Base-by-base conservation (phyloP, 495 filamentous ascomycete species). In the Bryoglossum gracile region DNA sequence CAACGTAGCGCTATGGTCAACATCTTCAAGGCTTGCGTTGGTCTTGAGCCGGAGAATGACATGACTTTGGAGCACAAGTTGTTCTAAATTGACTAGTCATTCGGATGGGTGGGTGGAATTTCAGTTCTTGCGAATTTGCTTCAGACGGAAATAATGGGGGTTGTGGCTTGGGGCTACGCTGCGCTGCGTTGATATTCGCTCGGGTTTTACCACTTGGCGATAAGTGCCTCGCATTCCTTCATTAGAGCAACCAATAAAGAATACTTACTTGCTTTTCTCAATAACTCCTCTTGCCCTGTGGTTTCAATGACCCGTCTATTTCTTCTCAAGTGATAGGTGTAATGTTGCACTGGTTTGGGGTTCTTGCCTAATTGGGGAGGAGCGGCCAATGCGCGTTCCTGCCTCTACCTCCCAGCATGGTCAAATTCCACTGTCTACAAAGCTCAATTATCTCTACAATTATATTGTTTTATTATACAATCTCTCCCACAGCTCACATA, bases 11-110 rank as follows among this genome's bases (percentile, higher is more conserved):
- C 91, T 18, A 68, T 99, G 66, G 88, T 86, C 65, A 99, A 99
- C 77, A 96, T 99, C 71, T 94, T 99, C 82, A 89, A 91, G 60
- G 94, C 94, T 43, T 97, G 94, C 59, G 84, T 99, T 63, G 92
- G 92, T 60, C 77, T 99, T 51, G 88, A 94, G 78, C 92, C 94
- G 18, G 92, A 99, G 79, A 92, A 83, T 41, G 92, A 99, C 66
- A 97, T 99, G 94, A 96, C 91, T 41, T 78, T 99, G 33, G 92
- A 99, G 79, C 92, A 99, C 74, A 99, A 97, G 83, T 77, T 97
- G 49, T 91, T 96, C 67, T 76, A 68, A 24, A 37, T 46, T 9
- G 2, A 28, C 23, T 43, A 16, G 16, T 16, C 32, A 14, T 22
- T 26, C 4, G 21, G 10, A 26, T n/a, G n/a, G n/a, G n/a, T n/a